phyloP scores from a whole-genome alignment of 208 protist genomes.

The Crithidia fasciculata region DNA sequence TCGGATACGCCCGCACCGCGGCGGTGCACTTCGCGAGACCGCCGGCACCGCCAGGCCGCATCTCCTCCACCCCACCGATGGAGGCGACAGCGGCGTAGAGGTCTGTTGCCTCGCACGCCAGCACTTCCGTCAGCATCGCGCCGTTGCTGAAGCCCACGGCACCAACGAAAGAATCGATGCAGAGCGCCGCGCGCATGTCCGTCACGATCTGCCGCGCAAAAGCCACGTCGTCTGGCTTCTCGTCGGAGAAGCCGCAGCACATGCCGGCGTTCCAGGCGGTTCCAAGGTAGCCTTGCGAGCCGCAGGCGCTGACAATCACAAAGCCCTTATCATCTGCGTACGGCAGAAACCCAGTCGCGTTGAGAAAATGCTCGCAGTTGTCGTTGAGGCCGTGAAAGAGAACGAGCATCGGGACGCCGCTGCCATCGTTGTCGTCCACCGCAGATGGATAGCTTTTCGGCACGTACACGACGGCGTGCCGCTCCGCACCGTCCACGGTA shows the following conservation, averaged over 20 bases:
- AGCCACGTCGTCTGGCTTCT: constrained; percentile 57
- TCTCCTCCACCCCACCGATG: constrained; percentile 64
- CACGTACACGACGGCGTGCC: constrained; percentile 57
- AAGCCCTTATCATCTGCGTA: constrained; percentile 60
- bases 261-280: constrained; percentile 71
- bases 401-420: constrained; percentile 40
- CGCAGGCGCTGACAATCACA: constrained; percentile 69
- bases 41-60: constrained; percentile 60
- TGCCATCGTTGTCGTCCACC: neutral
- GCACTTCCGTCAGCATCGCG: constrained; percentile 75
- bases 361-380: constrained; percentile 64
- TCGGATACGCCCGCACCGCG: constrained; percentile 20
- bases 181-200: constrained; percentile 23
- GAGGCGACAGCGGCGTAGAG: constrained; percentile 56
- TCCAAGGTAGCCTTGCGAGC: constrained; percentile 57
- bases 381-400: constrained; percentile 78
- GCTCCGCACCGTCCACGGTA: constrained; percentile 21
- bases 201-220: constrained; percentile 50
- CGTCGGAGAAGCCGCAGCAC: constrained; percentile 69
- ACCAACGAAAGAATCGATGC: constrained; percentile 51
- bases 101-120: constrained; percentile 52
- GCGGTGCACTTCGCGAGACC: constrained; percentile 50
- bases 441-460: constrained; percentile 24
- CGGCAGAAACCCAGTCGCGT: constrained; percentile 49
- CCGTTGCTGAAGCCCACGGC: constrained; percentile 86